Evolutionary conservation across 2,329 filamentous ascomycete species (phyloP).

Genomic region (Didymella pinodella): DNA sequence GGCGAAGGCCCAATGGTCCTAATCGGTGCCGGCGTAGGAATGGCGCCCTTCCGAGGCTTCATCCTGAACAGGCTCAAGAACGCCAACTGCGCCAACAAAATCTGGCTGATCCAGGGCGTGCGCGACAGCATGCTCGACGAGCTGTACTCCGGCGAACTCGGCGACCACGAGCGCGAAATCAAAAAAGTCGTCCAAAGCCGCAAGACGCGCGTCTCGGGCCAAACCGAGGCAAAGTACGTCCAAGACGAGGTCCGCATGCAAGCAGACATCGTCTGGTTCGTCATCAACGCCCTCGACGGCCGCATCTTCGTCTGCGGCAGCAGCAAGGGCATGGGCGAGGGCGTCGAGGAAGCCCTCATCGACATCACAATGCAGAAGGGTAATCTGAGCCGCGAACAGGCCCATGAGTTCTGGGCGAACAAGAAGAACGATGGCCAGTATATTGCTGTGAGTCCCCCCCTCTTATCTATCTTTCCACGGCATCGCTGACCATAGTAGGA

Average conservation of each 20-base stretch:
- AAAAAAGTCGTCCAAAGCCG: constrained; percentile 63
- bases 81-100: constrained; percentile 96
- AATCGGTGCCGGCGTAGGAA: constrained; percentile 94
- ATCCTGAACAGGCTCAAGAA: constrained; percentile 93
- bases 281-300: constrained; percentile 95
- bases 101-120: constrained; percentile 94
- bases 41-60: constrained; percentile 97
- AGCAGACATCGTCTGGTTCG: constrained; percentile 97
- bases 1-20: constrained; percentile 96
- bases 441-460: constrained; percentile 70
- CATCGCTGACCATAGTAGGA: constrained; percentile 11
- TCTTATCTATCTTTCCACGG: accelerated
- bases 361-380: constrained; percentile 95
- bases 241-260: constrained; percentile 93
- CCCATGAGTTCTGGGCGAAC: constrained; percentile 84
- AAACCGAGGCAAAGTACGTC: constrained; percentile 80
- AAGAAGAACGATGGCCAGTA: constrained; percentile 96
- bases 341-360: constrained; percentile 85
- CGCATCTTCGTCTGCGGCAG: constrained; percentile 96
- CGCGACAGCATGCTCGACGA: constrained; percentile 95
- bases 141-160: constrained; percentile 95
- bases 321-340: constrained; percentile 96
- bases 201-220: constrained; percentile 49
- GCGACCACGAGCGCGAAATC: constrained; percentile 62
- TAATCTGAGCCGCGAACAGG: constrained; percentile 81